A percentile compares a stretch with the other conserved stretches of the same genome.
Evolutionary conservation across 108 stramenopile genomes (phyloP).

Genomic region (Cyclotella cryptica): DNA sequence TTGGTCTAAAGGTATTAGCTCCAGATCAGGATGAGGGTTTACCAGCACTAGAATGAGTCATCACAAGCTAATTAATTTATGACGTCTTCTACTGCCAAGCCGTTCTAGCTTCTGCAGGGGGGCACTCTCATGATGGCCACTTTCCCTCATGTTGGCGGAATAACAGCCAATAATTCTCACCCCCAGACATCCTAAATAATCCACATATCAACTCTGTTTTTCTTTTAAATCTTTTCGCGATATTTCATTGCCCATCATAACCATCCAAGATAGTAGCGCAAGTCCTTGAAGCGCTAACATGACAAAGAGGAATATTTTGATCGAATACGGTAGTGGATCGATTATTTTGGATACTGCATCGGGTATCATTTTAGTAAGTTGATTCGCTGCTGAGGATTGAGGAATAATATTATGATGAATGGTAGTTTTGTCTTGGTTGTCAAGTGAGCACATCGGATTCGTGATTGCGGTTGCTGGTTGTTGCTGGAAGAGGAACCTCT

Average conservation of each 20-base stretch:
- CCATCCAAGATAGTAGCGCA: conserved; percentile 37
- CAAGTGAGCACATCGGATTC: too few species aligned
- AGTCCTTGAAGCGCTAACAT: conserved; percentile 40
- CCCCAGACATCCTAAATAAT: not conserved
- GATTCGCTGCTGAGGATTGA: not conserved
- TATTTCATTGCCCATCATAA: conserved; percentile 38
- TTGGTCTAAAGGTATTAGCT: too few species aligned
- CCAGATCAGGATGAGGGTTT: too few species aligned
- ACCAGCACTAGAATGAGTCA: too few species aligned
- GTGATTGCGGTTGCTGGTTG: too few species aligned
- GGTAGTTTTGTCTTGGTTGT: too few species aligned
- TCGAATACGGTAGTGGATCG: conserved; percentile 25
- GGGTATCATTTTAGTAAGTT: not conserved
- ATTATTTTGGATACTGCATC: conserved; percentile 38
- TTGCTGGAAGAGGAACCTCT: too few species aligned
- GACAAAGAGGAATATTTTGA: conserved; percentile 37
- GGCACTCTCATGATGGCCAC: too few species aligned
- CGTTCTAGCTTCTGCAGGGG: too few species aligned
- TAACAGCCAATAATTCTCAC: not conserved
- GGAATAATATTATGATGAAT: not conserved
- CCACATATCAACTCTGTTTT: conserved; percentile 31
- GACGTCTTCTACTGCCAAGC: too few species aligned
- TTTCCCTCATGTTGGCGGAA: not conserved
- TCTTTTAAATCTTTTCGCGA: conserved; percentile 28
- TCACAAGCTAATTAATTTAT: too few species aligned